These are phyloP conservation scores for Lactarius quietus DNA, from an alignment of 768 basidiomycete genomes.

Conservation along the genomic window DNA sequence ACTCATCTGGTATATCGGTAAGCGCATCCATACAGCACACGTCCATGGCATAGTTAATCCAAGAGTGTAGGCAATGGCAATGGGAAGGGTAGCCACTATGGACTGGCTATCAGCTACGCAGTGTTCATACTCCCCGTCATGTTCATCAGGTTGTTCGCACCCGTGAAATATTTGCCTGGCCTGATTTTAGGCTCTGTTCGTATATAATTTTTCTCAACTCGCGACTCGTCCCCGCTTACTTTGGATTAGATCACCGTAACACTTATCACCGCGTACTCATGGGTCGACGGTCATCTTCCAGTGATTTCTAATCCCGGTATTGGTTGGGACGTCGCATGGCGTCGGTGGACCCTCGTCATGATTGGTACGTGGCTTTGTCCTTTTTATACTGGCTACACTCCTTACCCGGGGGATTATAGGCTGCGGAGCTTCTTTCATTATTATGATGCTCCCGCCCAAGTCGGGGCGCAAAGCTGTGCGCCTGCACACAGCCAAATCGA, in stretches of 20 bases:
- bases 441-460: conserved; percentile 53
- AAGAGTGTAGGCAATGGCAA: conserved; percentile 37
- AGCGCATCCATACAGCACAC: neutral
- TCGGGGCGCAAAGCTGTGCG: conserved; percentile 48
- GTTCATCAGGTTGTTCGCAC: conserved; percentile 47
- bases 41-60: neutral
- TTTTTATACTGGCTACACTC: neutral
- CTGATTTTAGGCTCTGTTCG: conserved; percentile 39
- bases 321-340: conserved; percentile 51
- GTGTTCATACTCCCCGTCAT: conserved; percentile 46
- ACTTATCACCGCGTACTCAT: conserved; percentile 53
- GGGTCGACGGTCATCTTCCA: conserved; percentile 50
- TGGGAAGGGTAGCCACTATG: conserved; percentile 52
- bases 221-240: neutral
- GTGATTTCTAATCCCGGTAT: conserved; percentile 48
- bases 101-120: conserved; percentile 45
- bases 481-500: conserved; percentile 40
- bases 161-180: conserved; percentile 38
- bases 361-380: conserved; percentile 37
- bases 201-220: conserved; percentile 12
- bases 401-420: conserved; percentile 32
- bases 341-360: conserved; percentile 47
- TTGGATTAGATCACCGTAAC: conserved; percentile 39
- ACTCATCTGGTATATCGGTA: conserved; percentile 49
- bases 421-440: conserved; percentile 46